Base-by-base conservation (phyloP, 768 basidiomycete species). In the Lentinus tigrinus region DNA sequence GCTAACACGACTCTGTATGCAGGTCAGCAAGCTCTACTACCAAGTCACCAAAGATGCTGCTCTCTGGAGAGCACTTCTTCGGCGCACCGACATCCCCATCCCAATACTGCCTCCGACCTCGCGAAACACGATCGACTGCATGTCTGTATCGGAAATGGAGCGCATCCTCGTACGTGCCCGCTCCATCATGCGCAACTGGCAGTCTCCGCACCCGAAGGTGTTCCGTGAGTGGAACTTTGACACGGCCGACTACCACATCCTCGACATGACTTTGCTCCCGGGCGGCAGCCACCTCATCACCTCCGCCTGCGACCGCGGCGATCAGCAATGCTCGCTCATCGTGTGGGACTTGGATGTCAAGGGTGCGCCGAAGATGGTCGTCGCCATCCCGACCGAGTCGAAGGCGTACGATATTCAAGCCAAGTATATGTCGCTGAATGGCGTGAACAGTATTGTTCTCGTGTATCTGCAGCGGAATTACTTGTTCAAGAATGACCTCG, bases 281-380 rank as follows among this genome's bases (percentile, higher is more conserved):
- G 88, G 87, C 1, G 87, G 88, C 19, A 86, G 84, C 63, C 86
- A 85, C 61, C 79, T 89, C 61, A 72, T 88, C 36, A 83, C 85
- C 0, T 88, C 85, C 10, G 79, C 81, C 4, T 75, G 73, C 61
- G 81, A 85, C 64, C 62, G 64, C 3, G n/a, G 38, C 7, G 44
- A 38, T 5, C 74, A 72, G 52, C 75, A 76, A 37, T 85, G 81
- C 65, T 80, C 76, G 43, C 67, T 90, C 27, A 69, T 77, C 13
- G 69, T 89, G 1, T 88, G 78, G 59, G 74, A 76, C 19, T 72
- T 89, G 56, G 87, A 89, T 67, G 40, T 36, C 5, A 79, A 85
- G 57, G 78, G 67, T 34, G 72, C 54, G 40, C 59, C 80, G 73
- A 50, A 76, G 28, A 52, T 70, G 65, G 52, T 77, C n/a, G 82